Evolutionary conservation across 352 stramenopile species (phyloP), one percentile per base, ranked within the genome.

Genomic region (Pythium aristosporum): DNA sequence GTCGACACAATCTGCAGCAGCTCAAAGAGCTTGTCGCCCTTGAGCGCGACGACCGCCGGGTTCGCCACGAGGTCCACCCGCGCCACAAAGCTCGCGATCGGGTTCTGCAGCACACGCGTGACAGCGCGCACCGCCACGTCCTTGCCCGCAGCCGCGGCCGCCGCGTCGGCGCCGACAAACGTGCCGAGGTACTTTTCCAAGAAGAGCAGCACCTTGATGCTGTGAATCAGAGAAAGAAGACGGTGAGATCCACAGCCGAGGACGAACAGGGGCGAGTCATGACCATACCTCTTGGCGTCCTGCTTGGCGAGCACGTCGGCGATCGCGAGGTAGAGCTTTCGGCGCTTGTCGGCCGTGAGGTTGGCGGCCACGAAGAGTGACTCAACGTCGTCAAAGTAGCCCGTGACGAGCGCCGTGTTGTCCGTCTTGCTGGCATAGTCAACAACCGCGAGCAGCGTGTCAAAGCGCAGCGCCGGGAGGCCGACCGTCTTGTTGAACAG

Each of bases 1-100:
- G 88, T 87, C 63, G 93, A 93, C 64, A 98, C 88, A 58, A 98
- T 95, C 57, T 97, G 81, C 60, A 98, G 82, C 59, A 98, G 78
- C 65, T 92, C 87, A 13, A 76, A 77, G n/a, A 91, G 69, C 69
- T 90, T 85, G 58, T 68, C 69, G 42, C 58, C 64, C 72, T 94
- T 77, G 57, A 98, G 80, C 61, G 83, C 68, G 43, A 79, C 54
- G n/a, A 98, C 88, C 9, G 92, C 91, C 1, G 87, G 81, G 46
- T 88, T 80, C 18, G 80, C 72, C 16, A 96, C 72, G 52, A 98
- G 73, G 57, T 92, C 88, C 52, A 96, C 77, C 66, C 96, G 88
- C n/a, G 89, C 77, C 32, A 89, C 69, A 68, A 98, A 98, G 61
- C 89, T 88, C 48, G 88, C 80, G 57, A 98, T 77, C 5, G 94